A percentile compares a stretch with the other conserved stretches of the same genome.
phyloP scores from a whole-genome alignment of 805 yeast genomes.

The Lipomyces oligophaga region DNA sequence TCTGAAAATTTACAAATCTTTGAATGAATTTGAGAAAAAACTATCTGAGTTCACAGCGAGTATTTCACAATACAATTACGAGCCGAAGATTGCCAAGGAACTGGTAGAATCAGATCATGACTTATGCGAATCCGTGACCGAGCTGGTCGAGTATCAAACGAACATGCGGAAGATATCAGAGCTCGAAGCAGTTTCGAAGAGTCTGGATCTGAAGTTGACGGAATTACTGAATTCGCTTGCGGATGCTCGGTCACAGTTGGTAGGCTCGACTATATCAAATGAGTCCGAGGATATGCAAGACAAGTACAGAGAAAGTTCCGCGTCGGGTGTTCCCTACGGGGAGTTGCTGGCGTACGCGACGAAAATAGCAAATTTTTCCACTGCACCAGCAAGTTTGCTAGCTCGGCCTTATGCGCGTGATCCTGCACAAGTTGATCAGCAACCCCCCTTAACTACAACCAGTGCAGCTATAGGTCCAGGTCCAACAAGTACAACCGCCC shows the following conservation, averaged over 20 bases:
- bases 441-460: not conserved
- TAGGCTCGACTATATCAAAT: no score
- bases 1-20: no score
- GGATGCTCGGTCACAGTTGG: constrained; percentile 39
- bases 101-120: constrained; percentile 11
- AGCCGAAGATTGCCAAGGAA: constrained; percentile 11
- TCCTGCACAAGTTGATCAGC: not conserved
- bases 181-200: constrained; percentile 29
- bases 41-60: constrained; percentile 9
- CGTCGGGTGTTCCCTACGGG: constrained; percentile 12
- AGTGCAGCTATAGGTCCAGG: not conserved
- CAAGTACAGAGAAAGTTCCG: constrained; percentile 75
- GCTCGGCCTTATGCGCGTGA: not conserved
- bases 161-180: constrained; percentile 27
- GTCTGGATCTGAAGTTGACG: constrained; percentile 37
- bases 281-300: no score
- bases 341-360: constrained; percentile 30
- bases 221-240: constrained; percentile 36
- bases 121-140: constrained; percentile 12
- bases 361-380: constrained; percentile 29
- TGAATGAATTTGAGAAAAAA: constrained; percentile 20
- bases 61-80: constrained; percentile 16
- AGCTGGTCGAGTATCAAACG: constrained; percentile 11
- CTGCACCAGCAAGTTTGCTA: constrained; percentile 37
- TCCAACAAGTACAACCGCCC: not conserved